Base-by-base conservation (phyloP, 495 filamentous ascomycete species). In the Bathelium albidoporum region DNA sequence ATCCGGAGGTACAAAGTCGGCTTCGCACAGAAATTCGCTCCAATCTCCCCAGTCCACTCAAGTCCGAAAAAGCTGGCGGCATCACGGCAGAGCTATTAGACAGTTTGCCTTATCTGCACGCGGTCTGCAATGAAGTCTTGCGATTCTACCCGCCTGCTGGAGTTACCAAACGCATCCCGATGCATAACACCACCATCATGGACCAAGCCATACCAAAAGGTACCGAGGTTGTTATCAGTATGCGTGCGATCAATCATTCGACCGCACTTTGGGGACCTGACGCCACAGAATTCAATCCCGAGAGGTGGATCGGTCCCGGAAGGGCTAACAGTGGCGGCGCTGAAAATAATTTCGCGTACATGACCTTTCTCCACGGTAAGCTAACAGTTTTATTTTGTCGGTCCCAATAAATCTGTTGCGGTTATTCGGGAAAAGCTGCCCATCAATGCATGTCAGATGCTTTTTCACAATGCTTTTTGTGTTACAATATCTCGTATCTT, bases 311-410 rank as follows among this genome's bases (percentile, higher is more conserved):
- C 10, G 53, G 55, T 58, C 45, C 12, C 12, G 62, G 62, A 39
- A 3, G 34, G 22, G 58, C 31, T 2, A 60, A 43, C 32, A 55
- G 49, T 20, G 53, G 53, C 16, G 62, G 62, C 36, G 62, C 55
- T 24, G 28, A 43, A 20, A 64, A 34, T 20, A 60, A 60, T 20
- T 60, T 49, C 31, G 32, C 55, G 2, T 32, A 41, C 11, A 36
- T 64, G 31, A 64, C 62, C 14, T 64, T 64, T 31, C 29, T 64
- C n/a, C 62, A 64, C 29, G 62, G 60, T 62, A 49, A 62, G 60
- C n/a, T 29, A 39, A 39, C 34, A 39, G 14, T 39, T 14, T 5
- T 39, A 39, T 5, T 14, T 5, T 14, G 34, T 14, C 5, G 34
- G 14, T 5, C 34, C 14, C 5, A 39, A 14, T 39, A 39, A 5